A percentile compares a stretch with the other conserved stretches of the same genome.
These are phyloP conservation scores for Globisporangium acanthophoron DNA, from an alignment of 352 stramenopile species.

Conservation along the genomic window DNA sequence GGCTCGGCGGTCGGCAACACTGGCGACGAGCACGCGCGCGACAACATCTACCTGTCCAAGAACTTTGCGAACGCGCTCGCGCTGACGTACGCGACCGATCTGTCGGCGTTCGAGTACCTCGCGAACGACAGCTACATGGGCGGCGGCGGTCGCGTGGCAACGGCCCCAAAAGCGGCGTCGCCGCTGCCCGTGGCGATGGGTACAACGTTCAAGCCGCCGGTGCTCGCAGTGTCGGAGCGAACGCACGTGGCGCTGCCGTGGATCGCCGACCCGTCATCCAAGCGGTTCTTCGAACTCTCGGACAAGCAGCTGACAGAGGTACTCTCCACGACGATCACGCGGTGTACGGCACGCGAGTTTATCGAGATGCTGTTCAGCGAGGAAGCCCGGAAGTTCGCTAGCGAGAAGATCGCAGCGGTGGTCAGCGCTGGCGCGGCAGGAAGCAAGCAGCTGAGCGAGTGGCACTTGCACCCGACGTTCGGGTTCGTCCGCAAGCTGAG, in stretches of 20 bases:
- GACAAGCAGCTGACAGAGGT: conserved; percentile 50
- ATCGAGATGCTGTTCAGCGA: conserved; percentile 40
- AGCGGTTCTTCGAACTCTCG: conserved; percentile 39
- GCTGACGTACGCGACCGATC: conserved; percentile 62
- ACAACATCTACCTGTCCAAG: conserved; percentile 59
- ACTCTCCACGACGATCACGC: conserved; percentile 35
- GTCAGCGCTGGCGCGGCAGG: no score
- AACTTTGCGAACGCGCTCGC: conserved; percentile 62
- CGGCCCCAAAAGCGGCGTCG: neutral
- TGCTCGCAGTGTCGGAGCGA: conserved; percentile 27
- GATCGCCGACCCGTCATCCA: conserved; percentile 29
- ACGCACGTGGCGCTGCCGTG: conserved; percentile 38
- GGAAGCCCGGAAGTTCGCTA: conserved; percentile 23
- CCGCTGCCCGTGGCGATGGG: conserved; percentile 13
- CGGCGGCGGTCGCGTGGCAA: neutral
- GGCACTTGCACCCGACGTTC: conserved; percentile 47
- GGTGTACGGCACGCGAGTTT: conserved; percentile 31
- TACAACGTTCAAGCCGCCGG: conserved; percentile 34
- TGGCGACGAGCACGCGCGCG: conserved; percentile 14
- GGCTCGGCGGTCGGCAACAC: conserved; percentile 4
- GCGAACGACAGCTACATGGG: neutral
- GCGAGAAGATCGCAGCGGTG: neutral
- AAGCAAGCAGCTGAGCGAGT: conserved; percentile 28
- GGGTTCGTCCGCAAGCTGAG: conserved; percentile 45
- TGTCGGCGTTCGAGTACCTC: conserved; percentile 39